Evolutionary conservation across 441 rosid species (phyloP), one percentile per base, ranked within the genome.

Genomic region (Pelargonium citronellum): DNA sequence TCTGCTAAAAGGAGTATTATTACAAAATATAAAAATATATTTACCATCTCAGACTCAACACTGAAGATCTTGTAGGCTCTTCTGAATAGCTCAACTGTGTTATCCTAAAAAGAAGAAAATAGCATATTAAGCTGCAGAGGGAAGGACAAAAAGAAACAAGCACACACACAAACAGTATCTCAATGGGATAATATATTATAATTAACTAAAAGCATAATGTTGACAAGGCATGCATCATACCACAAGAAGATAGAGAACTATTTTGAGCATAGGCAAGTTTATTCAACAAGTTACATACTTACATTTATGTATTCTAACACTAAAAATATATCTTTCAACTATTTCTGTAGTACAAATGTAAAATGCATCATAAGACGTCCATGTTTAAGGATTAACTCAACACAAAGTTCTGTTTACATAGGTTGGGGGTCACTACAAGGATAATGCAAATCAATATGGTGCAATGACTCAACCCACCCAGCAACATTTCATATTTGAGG

Each of bases 31-130:
- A 69, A 64, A 71, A 49, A 72, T 24, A 74, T 65, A 64, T 68
- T 71, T 80, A 89, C 95, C 92, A 79, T 87, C 75, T 87, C 87
- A 70, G 86, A 80, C 72, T 89, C 89, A 58, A 81, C 68, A 74
- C 81, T 86, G 79, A 89, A 87, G 80, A 89, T 87, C 87, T 83
- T 86, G 85, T 88, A 89, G 30, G 92, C 90, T 81, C 95, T 85
- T 85, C 83, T 84, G 82, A 86, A 89, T 76, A 85, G 80, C 79
- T 89, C 91, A 63, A 74, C 79, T 71, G 90, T 66, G 77, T 89
- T 89, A 75, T 89, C 91, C 95, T 89, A n/a, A 58, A 4, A 63
- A 17, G 4, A 68, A 67, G 16, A 30, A 46, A 37, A 39, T 41
- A 47, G 44, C 44, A 68, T 11, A 69, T 73, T 53, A 69, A 69